Base-by-base conservation (phyloP, 257 asterid species). In the Forsythia viridissima region DNA sequence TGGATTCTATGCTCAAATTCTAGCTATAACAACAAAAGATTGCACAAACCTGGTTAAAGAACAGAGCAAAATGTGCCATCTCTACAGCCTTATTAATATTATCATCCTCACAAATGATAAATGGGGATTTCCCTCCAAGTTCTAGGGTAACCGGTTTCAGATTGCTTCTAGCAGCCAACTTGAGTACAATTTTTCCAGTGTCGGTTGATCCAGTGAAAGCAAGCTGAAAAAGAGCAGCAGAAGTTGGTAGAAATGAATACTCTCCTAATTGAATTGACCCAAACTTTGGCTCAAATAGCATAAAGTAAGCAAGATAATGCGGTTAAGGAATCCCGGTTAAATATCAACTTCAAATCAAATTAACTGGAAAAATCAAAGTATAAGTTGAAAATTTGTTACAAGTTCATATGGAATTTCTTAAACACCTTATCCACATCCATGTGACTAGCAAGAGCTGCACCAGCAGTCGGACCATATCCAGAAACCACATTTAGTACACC, bases 121-220 rank as follows among this genome's bases (percentile, higher is more conserved):
- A 93, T 80, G 99, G 97, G 16, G 98, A 96, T 88, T 96, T 96
- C 40, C 99, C 98, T 48, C 99, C 99, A 13, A 96, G 99, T 85
- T 96, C 99, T 74, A 93, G 82, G 16, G 99, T 93, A 77, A 92
- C 99, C 13, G 98, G 84, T 81, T 96, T 96, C 77, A 96, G 94
- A 85, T 96, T 96, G 92, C 99, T 96, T 86, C 77, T 88, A 75
- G 98, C 95, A 81, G 99, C 77, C 83, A 91, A 74, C 78, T 87
- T 86, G 2, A 96, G 92, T 75, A 96, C 77, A 75, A 82, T 42
- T 88, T 92, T 93, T 71, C 99, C 98, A 1, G 97, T 94, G 0
- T 88, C 93, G 18, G 96, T 96, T 73, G 99, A 93, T 75, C 98
- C 99, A 36, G 98, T 93, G 92, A 96, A 96, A 76, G 99, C 98